Conservation (phyloP, 202 grass and related monocot genomes). For the Panicum virgatum region DNA sequence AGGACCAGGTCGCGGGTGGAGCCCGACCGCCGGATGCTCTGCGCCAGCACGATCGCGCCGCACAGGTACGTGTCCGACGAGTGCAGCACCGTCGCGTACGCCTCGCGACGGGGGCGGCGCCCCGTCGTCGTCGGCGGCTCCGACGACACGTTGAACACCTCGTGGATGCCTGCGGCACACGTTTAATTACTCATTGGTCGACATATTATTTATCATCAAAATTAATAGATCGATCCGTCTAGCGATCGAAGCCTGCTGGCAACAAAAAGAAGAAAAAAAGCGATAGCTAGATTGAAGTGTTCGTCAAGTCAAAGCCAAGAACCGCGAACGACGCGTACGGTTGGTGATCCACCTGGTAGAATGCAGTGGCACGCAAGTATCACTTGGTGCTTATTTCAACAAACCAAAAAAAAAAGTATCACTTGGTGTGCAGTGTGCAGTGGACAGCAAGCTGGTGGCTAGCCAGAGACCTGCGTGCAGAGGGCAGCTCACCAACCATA, state of each 20-base stretch:
- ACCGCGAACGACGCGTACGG: background rate
- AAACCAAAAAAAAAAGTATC: too few relatives aligned
- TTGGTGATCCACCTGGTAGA: constrained; percentile 34
- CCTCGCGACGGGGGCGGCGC: constrained; percentile 45
- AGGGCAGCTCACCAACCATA: constrained; percentile 39
- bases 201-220: too few relatives aligned
- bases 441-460: constrained; percentile 20
- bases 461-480: background rate
- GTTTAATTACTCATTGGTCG: background rate
- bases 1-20: constrained; percentile 81
- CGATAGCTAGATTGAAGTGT: background rate
- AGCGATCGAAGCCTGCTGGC: background rate
- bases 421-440: constrained; percentile 10
- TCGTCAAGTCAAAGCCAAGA: constrained; percentile 27
- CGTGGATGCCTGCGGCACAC: constrained; percentile 59
- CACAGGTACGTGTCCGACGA: constrained; percentile 86
- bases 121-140: background rate
- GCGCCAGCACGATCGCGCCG: constrained; percentile 82
- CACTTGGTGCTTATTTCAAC: too few relatives aligned
- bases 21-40: constrained; percentile 63
- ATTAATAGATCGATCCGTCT: background rate
- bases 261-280: background rate
- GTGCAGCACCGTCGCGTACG: constrained; percentile 93
- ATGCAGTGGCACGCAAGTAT: constrained; percentile 59
- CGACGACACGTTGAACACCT: constrained; percentile 53